Evolutionary conservation across 164 flowering plant genomes (phyloP).

Genomic region (Hamamelis virginiana): DNA sequence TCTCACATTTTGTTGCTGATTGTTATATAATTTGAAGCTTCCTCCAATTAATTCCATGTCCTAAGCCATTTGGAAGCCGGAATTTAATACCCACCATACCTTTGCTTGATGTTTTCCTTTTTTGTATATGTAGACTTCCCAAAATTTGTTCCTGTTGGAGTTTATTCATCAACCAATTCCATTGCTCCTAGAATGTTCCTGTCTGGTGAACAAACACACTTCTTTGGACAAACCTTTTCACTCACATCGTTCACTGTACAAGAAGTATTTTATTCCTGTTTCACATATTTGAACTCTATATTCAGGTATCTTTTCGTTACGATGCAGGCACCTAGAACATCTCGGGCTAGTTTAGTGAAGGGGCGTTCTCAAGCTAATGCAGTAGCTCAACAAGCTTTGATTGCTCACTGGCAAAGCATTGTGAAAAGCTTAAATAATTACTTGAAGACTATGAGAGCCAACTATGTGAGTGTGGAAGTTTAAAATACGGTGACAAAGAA

Average conservation of each 20-base stretch:
- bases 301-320: background rate
- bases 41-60: too few relatives aligned
- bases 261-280: background rate
- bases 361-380: conserved; percentile 93
- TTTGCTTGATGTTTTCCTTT: background rate
- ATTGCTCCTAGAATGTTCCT: background rate
- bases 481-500: too few relatives aligned
- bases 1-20: too few relatives aligned
- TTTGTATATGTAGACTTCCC: background rate
- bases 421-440: conserved; percentile 74
- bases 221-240: background rate
- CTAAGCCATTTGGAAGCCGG: too few relatives aligned
- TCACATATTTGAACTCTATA: background rate
- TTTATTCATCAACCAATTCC: background rate
- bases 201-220: background rate
- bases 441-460: conserved; percentile 73
- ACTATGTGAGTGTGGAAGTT: conserved; percentile 56
- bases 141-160: background rate
- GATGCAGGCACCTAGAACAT: conserved; percentile 87
- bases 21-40: too few relatives aligned
- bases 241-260: background rate
- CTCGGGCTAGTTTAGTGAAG: conserved; percentile 86
- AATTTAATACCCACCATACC: background rate
- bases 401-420: conserved; percentile 98
- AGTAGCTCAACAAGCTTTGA: conserved; percentile 93